These are phyloP conservation scores for Saturnispora diversa DNA, from an alignment of 805 yeast species.

Conservation along the genomic window DNA sequence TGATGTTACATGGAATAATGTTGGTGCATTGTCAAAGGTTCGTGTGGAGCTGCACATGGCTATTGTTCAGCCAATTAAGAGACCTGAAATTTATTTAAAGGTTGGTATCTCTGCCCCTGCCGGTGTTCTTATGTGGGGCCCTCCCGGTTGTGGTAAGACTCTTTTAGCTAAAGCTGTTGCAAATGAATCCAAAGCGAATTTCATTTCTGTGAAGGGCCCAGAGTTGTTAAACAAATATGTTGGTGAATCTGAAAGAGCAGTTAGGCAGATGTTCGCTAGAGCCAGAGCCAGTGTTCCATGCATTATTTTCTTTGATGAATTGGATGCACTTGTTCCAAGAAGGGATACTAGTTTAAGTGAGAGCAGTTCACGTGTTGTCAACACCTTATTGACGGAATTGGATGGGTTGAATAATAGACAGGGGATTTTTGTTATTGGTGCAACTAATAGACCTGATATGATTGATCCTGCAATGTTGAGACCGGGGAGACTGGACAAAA, in stretches of 20 bases:
- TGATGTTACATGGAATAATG: conserved; percentile 91
- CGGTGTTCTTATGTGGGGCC: conserved; percentile 97
- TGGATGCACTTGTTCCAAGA: conserved; percentile 92
- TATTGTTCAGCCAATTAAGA: conserved; percentile 89
- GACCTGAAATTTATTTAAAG: conserved; percentile 80
- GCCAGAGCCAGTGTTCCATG: conserved; percentile 95
- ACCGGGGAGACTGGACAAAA: conserved; percentile 93
- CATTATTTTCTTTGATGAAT: conserved; percentile 88
- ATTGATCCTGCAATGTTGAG: conserved; percentile 97
- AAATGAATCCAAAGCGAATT: conserved; percentile 92
- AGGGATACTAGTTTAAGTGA: conserved; percentile 86
- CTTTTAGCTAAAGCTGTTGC: conserved; percentile 96
- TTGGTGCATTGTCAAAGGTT: conserved; percentile 77
- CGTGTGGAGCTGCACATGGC: conserved; percentile 94
- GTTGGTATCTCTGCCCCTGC: conserved; percentile 97
- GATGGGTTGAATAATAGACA: conserved; percentile 91
- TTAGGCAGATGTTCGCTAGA: conserved; percentile 86
- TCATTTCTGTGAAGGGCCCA: conserved; percentile 93
- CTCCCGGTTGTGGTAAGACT: conserved; percentile 99
- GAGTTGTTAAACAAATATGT: conserved; percentile 92
- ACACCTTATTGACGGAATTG: conserved; percentile 85
- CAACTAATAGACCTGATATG: conserved; percentile 96
- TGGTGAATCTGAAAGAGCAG: conserved; percentile 89
- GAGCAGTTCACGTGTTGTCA: conserved; percentile 87
- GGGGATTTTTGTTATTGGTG: conserved; percentile 92